Conservation (phyloP, 306 rosid species). For the Quercus agrifolia region DNA sequence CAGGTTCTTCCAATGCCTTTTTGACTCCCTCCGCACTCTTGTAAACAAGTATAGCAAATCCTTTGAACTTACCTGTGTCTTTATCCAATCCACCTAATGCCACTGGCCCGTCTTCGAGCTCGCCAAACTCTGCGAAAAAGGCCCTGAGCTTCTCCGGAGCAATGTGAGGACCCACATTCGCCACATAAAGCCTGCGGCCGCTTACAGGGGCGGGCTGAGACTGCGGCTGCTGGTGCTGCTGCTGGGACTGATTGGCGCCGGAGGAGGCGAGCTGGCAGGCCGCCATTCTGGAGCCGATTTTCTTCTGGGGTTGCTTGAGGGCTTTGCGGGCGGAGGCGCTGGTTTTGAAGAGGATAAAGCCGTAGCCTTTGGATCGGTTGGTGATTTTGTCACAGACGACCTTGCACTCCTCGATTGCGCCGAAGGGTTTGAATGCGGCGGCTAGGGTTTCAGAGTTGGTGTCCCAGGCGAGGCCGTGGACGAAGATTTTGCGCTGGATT, state of each 20-base stretch:
- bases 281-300: not conserved
- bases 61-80: not conserved
- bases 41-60: not conserved
- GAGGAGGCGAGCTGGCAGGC: not conserved
- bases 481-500: not conserved
- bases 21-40: not conserved
- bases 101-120: not conserved
- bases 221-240: not conserved
- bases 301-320: not conserved
- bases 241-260: not conserved
- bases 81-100: not conserved
- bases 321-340: not conserved
- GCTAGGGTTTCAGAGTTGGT: not conserved
- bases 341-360: conserved; percentile 22
- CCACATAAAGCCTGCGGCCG: not conserved
- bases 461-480: not conserved
- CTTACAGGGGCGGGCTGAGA: not conserved
- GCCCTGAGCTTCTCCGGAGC: not conserved
- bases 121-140: not conserved
- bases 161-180: not conserved
- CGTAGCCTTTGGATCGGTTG: conserved; percentile 39
- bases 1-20: not conserved
- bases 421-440: not conserved
- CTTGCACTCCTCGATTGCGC: not conserved
- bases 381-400: conserved; percentile 34